phyloP scores from a whole-genome alignment of 352 stramenopile species.

The Phytophthora sansomeana region DNA sequence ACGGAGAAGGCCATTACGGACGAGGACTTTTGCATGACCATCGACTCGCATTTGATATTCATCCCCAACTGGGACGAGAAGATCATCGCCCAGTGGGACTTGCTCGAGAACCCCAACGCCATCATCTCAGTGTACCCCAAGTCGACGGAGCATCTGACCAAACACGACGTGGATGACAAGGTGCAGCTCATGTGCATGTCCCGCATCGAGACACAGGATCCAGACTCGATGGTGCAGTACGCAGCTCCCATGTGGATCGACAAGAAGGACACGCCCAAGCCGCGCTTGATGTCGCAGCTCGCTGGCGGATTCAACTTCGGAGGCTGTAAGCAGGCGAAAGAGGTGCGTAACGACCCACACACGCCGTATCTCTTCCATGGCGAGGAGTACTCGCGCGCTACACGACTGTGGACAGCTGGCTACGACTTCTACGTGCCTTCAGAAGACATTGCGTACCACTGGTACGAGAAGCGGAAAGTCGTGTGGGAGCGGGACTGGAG shows the following conservation, averaged over 20 bases:
- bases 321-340: slow-evolving; percentile 69
- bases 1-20: slow-evolving; percentile 80
- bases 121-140: slow-evolving; percentile 89
- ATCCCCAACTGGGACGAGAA: slow-evolving; percentile 82
- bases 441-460: slow-evolving; percentile 81
- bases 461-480: slow-evolving; percentile 85
- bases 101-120: slow-evolving; percentile 68
- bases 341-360: slow-evolving; percentile 83
- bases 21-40: slow-evolving; percentile 84
- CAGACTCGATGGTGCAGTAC: slow-evolving; percentile 84
- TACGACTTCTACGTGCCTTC: slow-evolving; percentile 86
- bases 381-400: slow-evolving; percentile 83
- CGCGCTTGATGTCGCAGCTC: slow-evolving; percentile 79
- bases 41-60: slow-evolving; percentile 86
- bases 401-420: slow-evolving; percentile 77
- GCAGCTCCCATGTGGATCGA: slow-evolving; percentile 69
- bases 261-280: slow-evolving; percentile 76
- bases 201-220: slow-evolving; percentile 75
- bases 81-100: slow-evolving; percentile 77
- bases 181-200: slow-evolving; percentile 84
- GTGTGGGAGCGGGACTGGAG: slow-evolving; percentile 86
- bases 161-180: slow-evolving; percentile 60
- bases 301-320: slow-evolving; percentile 87
- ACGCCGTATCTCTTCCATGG: slow-evolving; percentile 85
- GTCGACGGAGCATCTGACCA: slow-evolving; percentile 68